phyloP scores from a whole-genome alignment of 2,329 filamentous ascomycete species.

The Colletotrichum viniferum region DNA sequence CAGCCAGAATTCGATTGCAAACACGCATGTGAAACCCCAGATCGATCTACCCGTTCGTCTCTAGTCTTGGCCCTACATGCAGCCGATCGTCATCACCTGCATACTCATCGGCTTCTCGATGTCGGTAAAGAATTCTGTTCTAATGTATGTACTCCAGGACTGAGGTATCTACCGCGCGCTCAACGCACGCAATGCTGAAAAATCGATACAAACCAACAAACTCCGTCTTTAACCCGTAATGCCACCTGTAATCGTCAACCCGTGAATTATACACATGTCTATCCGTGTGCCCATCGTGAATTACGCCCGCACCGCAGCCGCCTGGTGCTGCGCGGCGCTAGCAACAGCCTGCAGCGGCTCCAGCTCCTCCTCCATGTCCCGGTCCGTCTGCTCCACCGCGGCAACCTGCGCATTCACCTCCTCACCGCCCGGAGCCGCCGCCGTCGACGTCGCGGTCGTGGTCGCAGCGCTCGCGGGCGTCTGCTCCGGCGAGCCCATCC shows the following conservation, averaged over 20 bases:
- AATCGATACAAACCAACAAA: neutral
- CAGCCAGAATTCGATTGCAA: neutral
- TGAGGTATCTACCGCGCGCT: constrained; percentile 6
- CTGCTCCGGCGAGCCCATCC: constrained; percentile 42
- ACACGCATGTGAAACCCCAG: constrained; percentile 3
- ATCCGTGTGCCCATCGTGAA: neutral
- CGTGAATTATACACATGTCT: neutral
- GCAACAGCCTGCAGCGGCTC: constrained; percentile 20
- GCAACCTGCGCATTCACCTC: neutral
- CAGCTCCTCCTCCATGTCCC: constrained; percentile 22
- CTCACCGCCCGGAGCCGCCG: neutral
- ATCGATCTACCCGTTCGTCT: neutral
- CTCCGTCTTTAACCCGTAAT: neutral
- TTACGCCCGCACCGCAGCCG: neutral
- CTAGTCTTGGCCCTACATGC: neutral
- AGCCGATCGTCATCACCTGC: neutral
- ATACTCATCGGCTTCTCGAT: neutral
- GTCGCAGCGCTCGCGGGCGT: neutral
- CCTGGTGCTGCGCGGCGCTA: constrained; percentile 4
- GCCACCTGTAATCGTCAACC: neutral
- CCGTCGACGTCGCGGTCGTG: neutral
- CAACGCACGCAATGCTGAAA: constrained; percentile 1
- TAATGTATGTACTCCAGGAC: neutral
- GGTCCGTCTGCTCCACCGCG: constrained; percentile 7
- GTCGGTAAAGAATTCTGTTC: neutral